Base-by-base conservation (phyloP, 1,284 basidiomycete species). In the Chalciporus sp. region DNA sequence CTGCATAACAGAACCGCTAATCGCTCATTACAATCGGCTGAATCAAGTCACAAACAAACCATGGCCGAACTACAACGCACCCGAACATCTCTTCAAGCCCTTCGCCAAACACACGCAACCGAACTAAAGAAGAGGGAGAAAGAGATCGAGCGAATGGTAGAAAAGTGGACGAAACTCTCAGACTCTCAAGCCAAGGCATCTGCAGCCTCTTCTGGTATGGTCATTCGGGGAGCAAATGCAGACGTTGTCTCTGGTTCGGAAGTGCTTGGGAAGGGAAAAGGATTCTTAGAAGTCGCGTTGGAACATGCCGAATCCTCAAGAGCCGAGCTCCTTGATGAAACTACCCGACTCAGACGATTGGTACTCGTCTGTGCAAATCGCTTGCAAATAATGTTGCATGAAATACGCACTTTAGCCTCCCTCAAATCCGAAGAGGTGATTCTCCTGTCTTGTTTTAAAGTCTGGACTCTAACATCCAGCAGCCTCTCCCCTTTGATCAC, bases 121-220 rank as follows among this genome's bases (percentile, higher is more conserved):
- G 93, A 95, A 64, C 70, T 90, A 28, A 93, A 89, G 78, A 91
- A 86, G 72, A 81, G 80, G 59, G 92, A 96, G 63, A 85, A 87
- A 60, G 92, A 94, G 51, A 72, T 89, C 28, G 92, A 94, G 62
- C 82, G 85, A 27, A 84, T 91, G 61, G 64, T 83, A n/a, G 89
- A 90, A 39, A 85, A 86, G 58, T 90, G 91, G 84, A 75, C 79
- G 20, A 92, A 86, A 66, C 68, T 94, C 16, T 74, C 82, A 6
- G 89, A 88, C 58, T 72, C 79, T 17, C 90, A 92, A 67, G 69
- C 79, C 3, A 87, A 83, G 64, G 72, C 80, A 12, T 70, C 64
- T 53, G 66, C 62, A 0, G 61, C 72, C 0, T 68, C 76, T 6
- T 77, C 80, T 47, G 84, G 86, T 11, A 71, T 89, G 59, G 57